phyloP scores from a whole-genome alignment of 2,329 filamentous ascomycete genomes.

The Cladosporium sp. region DNA sequence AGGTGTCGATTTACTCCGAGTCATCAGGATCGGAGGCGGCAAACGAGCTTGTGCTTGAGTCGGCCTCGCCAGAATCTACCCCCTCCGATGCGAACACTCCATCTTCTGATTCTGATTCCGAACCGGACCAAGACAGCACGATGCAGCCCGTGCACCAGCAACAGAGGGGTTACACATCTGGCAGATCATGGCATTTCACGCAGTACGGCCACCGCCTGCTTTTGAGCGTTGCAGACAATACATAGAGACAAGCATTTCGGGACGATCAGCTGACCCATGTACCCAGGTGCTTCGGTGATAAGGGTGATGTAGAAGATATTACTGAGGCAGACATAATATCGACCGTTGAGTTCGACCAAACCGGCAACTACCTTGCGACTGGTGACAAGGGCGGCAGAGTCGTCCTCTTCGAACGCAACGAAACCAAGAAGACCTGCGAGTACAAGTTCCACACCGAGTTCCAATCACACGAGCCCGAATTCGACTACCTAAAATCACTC shows the following conservation, averaged over 20 bases:
- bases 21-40: slow-evolving; percentile 7
- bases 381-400: slow-evolving; percentile 84
- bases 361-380: slow-evolving; percentile 83
- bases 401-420: slow-evolving; percentile 86
- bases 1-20: background rate
- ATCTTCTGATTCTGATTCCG: background rate
- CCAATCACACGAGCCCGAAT: slow-evolving; percentile 98
- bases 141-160: background rate
- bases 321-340: slow-evolving; percentile 95
- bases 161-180: background rate
- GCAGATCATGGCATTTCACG: slow-evolving; percentile 18
- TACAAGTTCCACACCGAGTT: slow-evolving; percentile 99
- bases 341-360: slow-evolving; percentile 86
- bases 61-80: background rate
- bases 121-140: background rate
- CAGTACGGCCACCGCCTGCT: slow-evolving; percentile 17
- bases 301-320: slow-evolving; percentile 98
- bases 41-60: slow-evolving; percentile 1
- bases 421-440: slow-evolving; percentile 99
- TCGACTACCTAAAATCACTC: slow-evolving; percentile 97
- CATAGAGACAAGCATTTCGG: background rate
- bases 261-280: background rate
- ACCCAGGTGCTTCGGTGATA: slow-evolving; percentile 94
- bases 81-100: too few species aligned
- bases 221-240: background rate